Base-by-base conservation (phyloP, 805 yeast genomes). In the Tetrapisispora namnaoensis region DNA sequence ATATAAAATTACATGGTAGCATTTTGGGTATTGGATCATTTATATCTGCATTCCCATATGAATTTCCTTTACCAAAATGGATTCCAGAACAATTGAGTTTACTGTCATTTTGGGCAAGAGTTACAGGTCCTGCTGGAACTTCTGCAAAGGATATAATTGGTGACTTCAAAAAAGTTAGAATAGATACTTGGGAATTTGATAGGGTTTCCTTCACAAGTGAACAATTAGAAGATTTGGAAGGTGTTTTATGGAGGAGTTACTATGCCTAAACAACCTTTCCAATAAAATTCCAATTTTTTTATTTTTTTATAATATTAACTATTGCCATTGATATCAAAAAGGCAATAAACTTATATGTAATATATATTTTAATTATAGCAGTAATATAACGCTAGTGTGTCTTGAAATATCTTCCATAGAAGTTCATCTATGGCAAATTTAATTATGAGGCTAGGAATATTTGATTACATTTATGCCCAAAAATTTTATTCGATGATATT, bases 141-240 rank as follows among this genome's bases (percentile, higher is more conserved):
- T 77, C 95, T 1, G 95, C 96, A 7, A 91, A 91, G 65, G 82
- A 80, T 32, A 76, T 79, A 1, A 72, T 91, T 45, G 82, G 95
- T 53, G 82, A 80, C 53, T 93, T 93, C 70, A 91, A 90, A 64
- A 89, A 89, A 70, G 80, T 87, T 6, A 77, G 98, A 55, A 95
- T 90, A 50, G 99, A 91, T 59, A 88, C 97, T 0, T 91, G 99
- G 99, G 95, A 86, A 59, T 78, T 88, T 51, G 99, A 91, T 62
- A 76, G 84, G 51, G 73, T 73, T 55, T 79, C 76, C 14, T 93
- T 91, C 63, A 79, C 81, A 9, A 78, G 75, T 44, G 86, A 83
- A 4, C 95, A 91, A 65, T 71, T 89, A 45, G 93, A 88, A 60
- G 96, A 88, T 62, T 69, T 91, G 42, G 99, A 91, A 64, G 99